Percentiles rank a stretch among this genome's conserved stretches.
Evolutionary conservation across 2,329 filamentous ascomycete species (phyloP).

Genomic region (Bipolaris gigantea): DNA sequence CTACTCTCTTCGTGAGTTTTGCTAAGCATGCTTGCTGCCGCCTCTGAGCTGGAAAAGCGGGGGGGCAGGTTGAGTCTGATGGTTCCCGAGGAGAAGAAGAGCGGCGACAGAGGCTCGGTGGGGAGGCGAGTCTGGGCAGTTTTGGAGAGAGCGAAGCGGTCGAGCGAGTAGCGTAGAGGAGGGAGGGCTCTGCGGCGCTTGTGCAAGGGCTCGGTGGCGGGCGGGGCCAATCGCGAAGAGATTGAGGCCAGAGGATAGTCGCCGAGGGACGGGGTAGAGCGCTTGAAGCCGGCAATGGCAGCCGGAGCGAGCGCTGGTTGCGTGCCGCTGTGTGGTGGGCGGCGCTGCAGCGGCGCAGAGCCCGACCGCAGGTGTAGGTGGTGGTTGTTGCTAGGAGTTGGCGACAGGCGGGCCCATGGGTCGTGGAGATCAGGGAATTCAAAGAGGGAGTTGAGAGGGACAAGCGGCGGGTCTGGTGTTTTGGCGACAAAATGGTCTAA

Average conservation of each 20-base stretch:
- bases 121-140: conserved; percentile 19
- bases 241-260: not conserved
- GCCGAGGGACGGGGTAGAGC: conserved; percentile 10
- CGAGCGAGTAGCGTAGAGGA: conserved; percentile 40
- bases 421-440: conserved; percentile 3
- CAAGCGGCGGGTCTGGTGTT: conserved; percentile 2
- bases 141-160: conserved; percentile 40
- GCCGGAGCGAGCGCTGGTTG: conserved; percentile 19
- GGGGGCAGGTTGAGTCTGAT: conserved; percentile 50
- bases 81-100: conserved; percentile 56
- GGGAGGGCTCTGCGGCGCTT: conserved; percentile 38
- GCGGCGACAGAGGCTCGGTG: conserved; percentile 51
- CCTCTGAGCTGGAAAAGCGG: conserved; percentile 61
- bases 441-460: conserved; percentile 3
- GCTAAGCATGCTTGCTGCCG: conserved; percentile 61
- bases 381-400: conserved; percentile 16
- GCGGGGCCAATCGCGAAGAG: not conserved
- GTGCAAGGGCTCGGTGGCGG: conserved; percentile 39
- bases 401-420: conserved; percentile 23
- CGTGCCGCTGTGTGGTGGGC: conserved; percentile 4
- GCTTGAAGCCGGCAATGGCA: conserved; percentile 28
- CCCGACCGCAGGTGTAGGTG: conserved; percentile 13
- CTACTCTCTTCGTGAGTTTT: conserved; percentile 55
- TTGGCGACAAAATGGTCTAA: conserved; percentile 3
- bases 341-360: conserved; percentile 16